Base-by-base conservation (phyloP, 805 yeast genomes). In the Lachancea lanzarotensis region DNA sequence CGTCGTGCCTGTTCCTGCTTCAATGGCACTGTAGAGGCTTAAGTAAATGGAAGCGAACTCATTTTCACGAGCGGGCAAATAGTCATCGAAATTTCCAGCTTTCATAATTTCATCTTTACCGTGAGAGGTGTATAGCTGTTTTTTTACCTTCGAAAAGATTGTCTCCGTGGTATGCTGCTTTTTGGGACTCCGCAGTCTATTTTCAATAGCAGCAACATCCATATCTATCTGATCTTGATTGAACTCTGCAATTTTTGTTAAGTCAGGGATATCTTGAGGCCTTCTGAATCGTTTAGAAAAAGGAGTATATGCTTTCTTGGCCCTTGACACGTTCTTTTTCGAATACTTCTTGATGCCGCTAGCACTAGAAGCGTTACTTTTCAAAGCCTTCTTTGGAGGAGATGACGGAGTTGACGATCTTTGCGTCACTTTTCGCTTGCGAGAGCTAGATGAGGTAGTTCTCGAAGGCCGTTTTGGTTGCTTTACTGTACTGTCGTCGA, bases 41-140 rank as follows among this genome's bases (percentile, higher is more conserved):
- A 76, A 59, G 60, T 81, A 86, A 3, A 93, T 68, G 45, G 80
- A 75, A 9, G 81, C 76, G 58, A 83, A 89, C 60, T 93, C 95
- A 17, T 76, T 75, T 51, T 88, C 97, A 44, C 98, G 74, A 46
- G 97, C 89, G 0, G 96, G 96, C 31, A 91, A 68, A 1, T 80
- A 59, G 2, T 70, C 69, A 3, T 75, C 73, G 4, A 69, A 66
- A 27, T 68, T 54, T 1, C 55, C 54, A 4, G 62, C 52, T 40
- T 62, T 43, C 67, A 70, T 39, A 74, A 60, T 53, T 69, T 71
- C 57, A 39, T 58, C 63, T 42, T 45, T 72, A 59, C 42, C 77
- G 64, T 35, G 78, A 55, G 60, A 74, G 67, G 52, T 76, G 55
- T 57, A 70, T 60, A 56, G 53, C 53, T 60, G 54, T 60, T 59